Conservation (phyloP, 106 monocot species). For the Amphibolis antarctica region DNA sequence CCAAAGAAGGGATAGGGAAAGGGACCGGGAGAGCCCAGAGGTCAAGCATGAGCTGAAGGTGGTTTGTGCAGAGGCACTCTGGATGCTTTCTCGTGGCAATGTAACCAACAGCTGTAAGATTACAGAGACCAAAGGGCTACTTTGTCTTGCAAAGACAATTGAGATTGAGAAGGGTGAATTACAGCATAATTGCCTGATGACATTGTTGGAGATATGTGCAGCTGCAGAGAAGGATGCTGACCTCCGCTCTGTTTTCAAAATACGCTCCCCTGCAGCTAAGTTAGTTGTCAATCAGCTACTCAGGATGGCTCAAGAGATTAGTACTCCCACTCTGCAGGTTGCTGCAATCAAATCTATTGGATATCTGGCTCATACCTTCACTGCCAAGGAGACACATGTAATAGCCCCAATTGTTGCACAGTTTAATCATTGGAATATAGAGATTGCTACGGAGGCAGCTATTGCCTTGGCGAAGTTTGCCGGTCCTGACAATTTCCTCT, state of each 20-base stretch:
- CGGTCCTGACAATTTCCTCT: conserved; percentile 36
- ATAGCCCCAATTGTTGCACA: conserved; percentile 35
- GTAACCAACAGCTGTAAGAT: conserved; percentile 45
- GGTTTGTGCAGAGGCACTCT: conserved; percentile 36
- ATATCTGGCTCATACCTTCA: conserved; percentile 38
- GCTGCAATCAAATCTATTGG: conserved; percentile 45
- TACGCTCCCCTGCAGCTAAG: conserved; percentile 44
- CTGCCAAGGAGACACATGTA: conserved; percentile 36
- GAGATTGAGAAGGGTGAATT: conserved; percentile 43
- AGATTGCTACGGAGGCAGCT: conserved; percentile 37
- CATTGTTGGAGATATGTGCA: conserved; percentile 36
- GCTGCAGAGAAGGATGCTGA: conserved; percentile 42
- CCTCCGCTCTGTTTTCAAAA: conserved; percentile 53
- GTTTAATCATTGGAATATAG: conserved; percentile 38
- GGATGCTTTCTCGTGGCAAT: conserved; percentile 33
- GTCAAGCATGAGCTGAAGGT: conserved; percentile 34
- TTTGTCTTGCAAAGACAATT: conserved; percentile 43
- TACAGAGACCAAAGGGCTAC: conserved; percentile 52
- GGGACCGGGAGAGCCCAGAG: conserved; percentile 47
- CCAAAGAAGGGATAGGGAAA: conserved; percentile 29
- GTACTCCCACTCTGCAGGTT: conserved; percentile 21
- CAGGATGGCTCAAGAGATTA: conserved; percentile 19
- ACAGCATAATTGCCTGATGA: conserved; percentile 48
- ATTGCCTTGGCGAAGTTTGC: conserved; percentile 43
- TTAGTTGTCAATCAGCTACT: conserved; percentile 51